phyloP scores from a whole-genome alignment of 2,329 filamentous ascomycete species.

The Achaetomium macrosporum region DNA sequence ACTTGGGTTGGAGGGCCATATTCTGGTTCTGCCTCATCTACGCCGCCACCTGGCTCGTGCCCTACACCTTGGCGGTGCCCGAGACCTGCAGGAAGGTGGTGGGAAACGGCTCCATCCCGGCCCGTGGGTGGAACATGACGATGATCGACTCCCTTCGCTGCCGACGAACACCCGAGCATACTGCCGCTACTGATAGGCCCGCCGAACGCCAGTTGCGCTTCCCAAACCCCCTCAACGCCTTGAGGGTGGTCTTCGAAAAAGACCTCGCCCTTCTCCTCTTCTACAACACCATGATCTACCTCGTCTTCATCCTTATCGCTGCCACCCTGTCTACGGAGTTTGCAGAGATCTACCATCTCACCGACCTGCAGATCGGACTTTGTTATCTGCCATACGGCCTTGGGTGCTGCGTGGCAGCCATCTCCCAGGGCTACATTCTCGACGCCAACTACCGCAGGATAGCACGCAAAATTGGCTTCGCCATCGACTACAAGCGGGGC shows the following conservation, averaged over 20 bases:
- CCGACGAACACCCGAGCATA: constrained; percentile 27
- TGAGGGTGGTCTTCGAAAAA: constrained; percentile 50
- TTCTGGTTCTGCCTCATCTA: constrained; percentile 64
- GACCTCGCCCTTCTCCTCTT: constrained; percentile 50
- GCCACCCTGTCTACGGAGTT: constrained; percentile 49
- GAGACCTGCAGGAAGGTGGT: constrained; percentile 56
- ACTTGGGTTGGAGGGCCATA: constrained; percentile 60
- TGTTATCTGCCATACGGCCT: constrained; percentile 51
- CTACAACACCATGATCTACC: constrained; percentile 49
- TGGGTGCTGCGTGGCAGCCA: constrained; percentile 43
- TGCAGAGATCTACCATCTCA: constrained; percentile 45
- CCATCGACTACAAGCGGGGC: constrained; percentile 53
- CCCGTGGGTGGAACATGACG: constrained; percentile 53
- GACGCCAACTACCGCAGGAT: constrained; percentile 67
- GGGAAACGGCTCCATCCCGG: constrained; percentile 55
- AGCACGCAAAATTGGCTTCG: constrained; percentile 55
- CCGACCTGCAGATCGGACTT: constrained; percentile 46
- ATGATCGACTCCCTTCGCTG: constrained; percentile 43
- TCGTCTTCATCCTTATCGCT: constrained; percentile 50
- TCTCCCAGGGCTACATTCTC: constrained; percentile 52
- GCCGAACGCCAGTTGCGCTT: constrained; percentile 41
- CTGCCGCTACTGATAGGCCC: constrained; percentile 2
- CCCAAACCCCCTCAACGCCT: constrained; percentile 52
- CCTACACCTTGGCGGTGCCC: constrained; percentile 51
- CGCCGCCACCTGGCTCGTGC: constrained; percentile 44